These are phyloP conservation scores for Pestalotiopsis sp. DNA, from an alignment of 2,329 filamentous ascomycete genomes.

Conservation along the genomic window DNA sequence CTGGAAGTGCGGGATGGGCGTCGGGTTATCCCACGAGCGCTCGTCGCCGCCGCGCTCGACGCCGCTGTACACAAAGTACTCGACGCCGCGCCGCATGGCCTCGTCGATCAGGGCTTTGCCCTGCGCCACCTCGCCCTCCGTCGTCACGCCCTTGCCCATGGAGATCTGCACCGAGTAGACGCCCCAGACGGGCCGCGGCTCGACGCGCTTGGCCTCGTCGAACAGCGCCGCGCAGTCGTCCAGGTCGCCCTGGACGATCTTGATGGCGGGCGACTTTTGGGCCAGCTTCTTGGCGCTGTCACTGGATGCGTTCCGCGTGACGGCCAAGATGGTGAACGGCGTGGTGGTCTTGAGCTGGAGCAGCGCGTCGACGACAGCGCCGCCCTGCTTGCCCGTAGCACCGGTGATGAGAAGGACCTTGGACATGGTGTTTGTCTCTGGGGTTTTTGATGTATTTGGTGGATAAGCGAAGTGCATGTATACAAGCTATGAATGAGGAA, in stretches of 20 bases:
- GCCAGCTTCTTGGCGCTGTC: conserved; percentile 48
- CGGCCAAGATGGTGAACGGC: conserved; percentile 49
- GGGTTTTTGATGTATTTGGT: neutral
- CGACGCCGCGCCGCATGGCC: conserved; percentile 54
- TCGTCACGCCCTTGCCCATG: conserved; percentile 34
- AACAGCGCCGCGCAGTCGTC: conserved; percentile 54
- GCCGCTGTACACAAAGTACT: conserved; percentile 64
- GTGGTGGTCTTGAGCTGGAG: conserved; percentile 25
- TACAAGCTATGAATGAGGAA: neutral
- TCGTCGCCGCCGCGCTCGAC: conserved; percentile 62
- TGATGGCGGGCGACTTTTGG: conserved; percentile 41
- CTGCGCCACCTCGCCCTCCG: conserved; percentile 44
- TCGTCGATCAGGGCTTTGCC: conserved; percentile 61
- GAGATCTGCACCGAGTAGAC: conserved; percentile 58
- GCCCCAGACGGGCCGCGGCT: conserved; percentile 48
- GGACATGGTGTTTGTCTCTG: conserved; percentile 23
- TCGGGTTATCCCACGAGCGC: conserved; percentile 52
- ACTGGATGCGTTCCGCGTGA: conserved; percentile 56
- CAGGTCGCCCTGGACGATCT: conserved; percentile 52
- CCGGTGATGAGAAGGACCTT: conserved; percentile 44
- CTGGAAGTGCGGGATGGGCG: conserved; percentile 62
- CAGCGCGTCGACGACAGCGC: conserved; percentile 43
- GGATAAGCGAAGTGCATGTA: neutral
- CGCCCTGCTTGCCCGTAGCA: conserved; percentile 50
- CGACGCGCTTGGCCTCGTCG: conserved; percentile 22